A percentile compares a stretch with the other conserved stretches of the same genome.
Conservation (phyloP, 2,329 filamentous ascomycete species). For the Aureobasidium leucospermi region DNA sequence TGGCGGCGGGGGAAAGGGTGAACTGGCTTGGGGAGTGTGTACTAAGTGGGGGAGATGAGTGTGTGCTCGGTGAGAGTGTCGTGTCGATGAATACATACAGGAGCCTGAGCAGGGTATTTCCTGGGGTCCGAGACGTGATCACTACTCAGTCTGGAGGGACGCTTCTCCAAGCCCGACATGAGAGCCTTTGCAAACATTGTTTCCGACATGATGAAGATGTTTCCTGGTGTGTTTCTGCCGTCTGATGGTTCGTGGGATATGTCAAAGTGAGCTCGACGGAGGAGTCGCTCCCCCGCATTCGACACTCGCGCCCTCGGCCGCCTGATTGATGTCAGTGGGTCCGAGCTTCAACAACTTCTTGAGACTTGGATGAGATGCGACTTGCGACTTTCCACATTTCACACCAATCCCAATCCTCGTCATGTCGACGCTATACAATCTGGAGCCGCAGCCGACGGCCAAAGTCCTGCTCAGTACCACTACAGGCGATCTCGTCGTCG, state of each 20-base stretch:
- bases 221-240: neutral
- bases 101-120: conserved; percentile 65
- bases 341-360: conserved; percentile 7
- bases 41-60: conserved; percentile 39
- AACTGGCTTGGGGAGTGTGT: conserved; percentile 61
- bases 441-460: conserved; percentile 88
- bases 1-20: conserved; percentile 43
- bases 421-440: conserved; percentile 90
- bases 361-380: neutral
- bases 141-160: conserved; percentile 71
- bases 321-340: neutral
- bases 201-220: conserved; percentile 42
- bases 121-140: conserved; percentile 86
- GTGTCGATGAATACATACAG: conserved; percentile 47
- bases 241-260: neutral
- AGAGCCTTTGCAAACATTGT: conserved; percentile 77
- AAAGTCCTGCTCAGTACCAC: conserved; percentile 89
- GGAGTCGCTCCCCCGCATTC: neutral
- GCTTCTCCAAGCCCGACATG: conserved; percentile 69
- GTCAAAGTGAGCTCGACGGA: neutral
- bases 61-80: neutral
- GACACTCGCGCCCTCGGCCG: neutral
- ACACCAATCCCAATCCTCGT: conserved; percentile 16
- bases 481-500: conserved; percentile 78
- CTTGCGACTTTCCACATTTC: neutral